Evolutionary conservation across 768 basidiomycete species (phyloP).

Genomic region (Rhizopogon vesiculosus): DNA sequence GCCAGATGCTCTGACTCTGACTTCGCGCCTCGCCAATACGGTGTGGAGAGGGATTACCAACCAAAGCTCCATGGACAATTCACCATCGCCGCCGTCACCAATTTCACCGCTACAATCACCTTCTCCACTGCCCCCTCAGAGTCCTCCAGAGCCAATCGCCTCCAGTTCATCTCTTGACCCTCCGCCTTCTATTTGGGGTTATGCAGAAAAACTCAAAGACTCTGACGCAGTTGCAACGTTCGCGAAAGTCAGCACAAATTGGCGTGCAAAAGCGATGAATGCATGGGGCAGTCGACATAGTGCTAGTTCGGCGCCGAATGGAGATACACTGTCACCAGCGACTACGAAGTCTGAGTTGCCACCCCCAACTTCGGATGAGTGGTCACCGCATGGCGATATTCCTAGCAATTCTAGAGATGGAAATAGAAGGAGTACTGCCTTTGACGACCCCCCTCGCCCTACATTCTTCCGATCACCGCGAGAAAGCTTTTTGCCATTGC

Average conservation of each 20-base stretch:
- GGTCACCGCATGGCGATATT: not conserved
- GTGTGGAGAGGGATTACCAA: slow-evolving; percentile 78
- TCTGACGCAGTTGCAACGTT: slow-evolving; percentile 68
- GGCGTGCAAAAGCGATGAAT: slow-evolving; percentile 55
- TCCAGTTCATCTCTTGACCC: not conserved
- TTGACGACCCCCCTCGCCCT: slow-evolving; percentile 56
- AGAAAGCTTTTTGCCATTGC: slow-evolving; percentile 45
- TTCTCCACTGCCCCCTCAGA: slow-evolving; percentile 14
- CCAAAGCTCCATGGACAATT: slow-evolving; percentile 61
- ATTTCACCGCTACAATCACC: slow-evolving; percentile 24
- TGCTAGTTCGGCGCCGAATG: not conserved
- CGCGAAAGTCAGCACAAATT: slow-evolving; percentile 72
- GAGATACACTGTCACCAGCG: slow-evolving; percentile 11
- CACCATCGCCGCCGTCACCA: slow-evolving; percentile 35
- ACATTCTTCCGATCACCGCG: slow-evolving; percentile 52
- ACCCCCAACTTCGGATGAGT: not conserved
- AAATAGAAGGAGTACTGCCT: slow-evolving; percentile 31
- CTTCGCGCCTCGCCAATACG: slow-evolving; percentile 53
- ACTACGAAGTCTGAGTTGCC: slow-evolving; percentile 19
- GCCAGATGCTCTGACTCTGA: slow-evolving; percentile 32
- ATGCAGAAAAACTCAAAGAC: slow-evolving; percentile 70
- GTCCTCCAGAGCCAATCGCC: slow-evolving; percentile 4
- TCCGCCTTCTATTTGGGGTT: slow-evolving; percentile 52
- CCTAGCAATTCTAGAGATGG: slow-evolving; percentile 3
- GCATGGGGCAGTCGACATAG: slow-evolving; percentile 23